A percentile compares a stretch with the other conserved stretches of the same genome.
phyloP scores from a whole-genome alignment of 345 rosid species.

The Triadica sebifera region DNA sequence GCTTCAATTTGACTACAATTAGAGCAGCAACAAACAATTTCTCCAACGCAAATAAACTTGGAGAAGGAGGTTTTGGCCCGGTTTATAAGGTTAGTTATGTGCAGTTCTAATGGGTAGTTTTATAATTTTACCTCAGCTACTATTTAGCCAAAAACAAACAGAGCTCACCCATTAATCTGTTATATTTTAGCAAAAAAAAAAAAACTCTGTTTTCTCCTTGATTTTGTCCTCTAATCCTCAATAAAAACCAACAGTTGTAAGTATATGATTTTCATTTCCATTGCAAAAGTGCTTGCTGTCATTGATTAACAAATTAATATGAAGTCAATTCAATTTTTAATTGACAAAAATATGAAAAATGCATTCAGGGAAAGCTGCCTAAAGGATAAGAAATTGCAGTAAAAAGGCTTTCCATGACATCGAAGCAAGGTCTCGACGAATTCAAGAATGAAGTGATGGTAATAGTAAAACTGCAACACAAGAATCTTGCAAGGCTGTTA shows the following conservation, averaged over 20 bases:
- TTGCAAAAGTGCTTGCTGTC: no score
- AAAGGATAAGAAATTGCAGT: slow-evolving; percentile 47
- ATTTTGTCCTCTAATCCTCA: no score
- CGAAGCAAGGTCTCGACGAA: slow-evolving; percentile 53
- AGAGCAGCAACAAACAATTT: slow-evolving; percentile 42
- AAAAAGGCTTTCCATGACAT: slow-evolving; percentile 50
- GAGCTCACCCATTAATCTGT: no score
- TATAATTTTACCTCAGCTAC: no score
- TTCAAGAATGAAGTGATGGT: slow-evolving; percentile 53
- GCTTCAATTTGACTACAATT: slow-evolving; percentile 9
- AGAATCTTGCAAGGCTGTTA: slow-evolving; percentile 50
- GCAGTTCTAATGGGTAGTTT: neutral
- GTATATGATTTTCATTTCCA: no score
- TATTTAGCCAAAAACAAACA: no score
- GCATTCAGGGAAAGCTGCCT: slow-evolving; percentile 41
- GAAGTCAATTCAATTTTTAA: neutral
- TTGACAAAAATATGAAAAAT: slow-evolving; percentile 1
- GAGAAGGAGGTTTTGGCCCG: slow-evolving; percentile 58
- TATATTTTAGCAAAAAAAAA: no score
- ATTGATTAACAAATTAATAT: no score
- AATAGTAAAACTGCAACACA: slow-evolving; percentile 53
- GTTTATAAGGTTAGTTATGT: slow-evolving; percentile 41
- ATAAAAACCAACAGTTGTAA: no score
- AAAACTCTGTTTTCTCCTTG: no score
- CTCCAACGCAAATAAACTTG: slow-evolving; percentile 44